These are phyloP conservation scores for Dothideomycetes sp. DNA, from an alignment of 2,329 filamentous ascomycete genomes.

Conservation along the genomic window DNA sequence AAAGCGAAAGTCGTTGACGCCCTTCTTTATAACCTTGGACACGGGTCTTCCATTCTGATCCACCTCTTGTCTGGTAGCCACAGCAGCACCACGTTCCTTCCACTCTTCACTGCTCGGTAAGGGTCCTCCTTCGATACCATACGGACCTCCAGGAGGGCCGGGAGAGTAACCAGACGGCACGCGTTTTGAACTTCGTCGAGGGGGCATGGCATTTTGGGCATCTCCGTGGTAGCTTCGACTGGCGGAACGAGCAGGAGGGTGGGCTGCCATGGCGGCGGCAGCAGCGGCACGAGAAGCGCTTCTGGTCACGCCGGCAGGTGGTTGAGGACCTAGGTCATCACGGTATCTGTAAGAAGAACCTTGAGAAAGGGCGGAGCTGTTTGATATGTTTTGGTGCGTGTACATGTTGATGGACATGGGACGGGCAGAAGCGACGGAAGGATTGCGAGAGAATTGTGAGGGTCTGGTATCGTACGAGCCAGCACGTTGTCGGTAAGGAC, in stretches of 20 bases:
- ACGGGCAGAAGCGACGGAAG: conserved; percentile 1
- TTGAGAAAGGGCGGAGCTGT: conserved; percentile 33
- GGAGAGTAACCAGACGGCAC: conserved; percentile 38
- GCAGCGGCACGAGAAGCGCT: conserved; percentile 56
- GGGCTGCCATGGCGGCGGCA: conserved; percentile 51
- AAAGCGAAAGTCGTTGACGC: conserved; percentile 93
- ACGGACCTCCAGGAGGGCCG: conserved; percentile 32
- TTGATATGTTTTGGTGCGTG: conserved; percentile 39
- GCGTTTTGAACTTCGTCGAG: conserved; percentile 66
- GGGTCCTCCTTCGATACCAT: conserved; percentile 46
- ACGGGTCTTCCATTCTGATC: conserved; percentile 78
- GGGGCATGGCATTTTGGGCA: conserved; percentile 56
- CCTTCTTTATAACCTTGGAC: conserved; percentile 83
- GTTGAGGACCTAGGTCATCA: conserved; percentile 32
- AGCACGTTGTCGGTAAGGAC: conserved; percentile 4
- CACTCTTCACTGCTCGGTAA: conserved; percentile 75
- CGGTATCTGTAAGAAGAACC: conserved; percentile 39
- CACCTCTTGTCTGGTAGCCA: conserved; percentile 70
- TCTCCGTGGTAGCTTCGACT: conserved; percentile 63
- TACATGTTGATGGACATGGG: conserved; percentile 30
- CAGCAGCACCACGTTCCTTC: conserved; percentile 90
- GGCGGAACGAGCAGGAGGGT: conserved; percentile 55
- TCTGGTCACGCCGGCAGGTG: conserved; percentile 46
- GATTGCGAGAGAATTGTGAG: conserved; percentile 16
- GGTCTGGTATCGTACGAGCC: conserved; percentile 14